Base-by-base conservation (phyloP, 2,329 filamentous ascomycete genomes). In the Phyllosticta citriasiana region DNA sequence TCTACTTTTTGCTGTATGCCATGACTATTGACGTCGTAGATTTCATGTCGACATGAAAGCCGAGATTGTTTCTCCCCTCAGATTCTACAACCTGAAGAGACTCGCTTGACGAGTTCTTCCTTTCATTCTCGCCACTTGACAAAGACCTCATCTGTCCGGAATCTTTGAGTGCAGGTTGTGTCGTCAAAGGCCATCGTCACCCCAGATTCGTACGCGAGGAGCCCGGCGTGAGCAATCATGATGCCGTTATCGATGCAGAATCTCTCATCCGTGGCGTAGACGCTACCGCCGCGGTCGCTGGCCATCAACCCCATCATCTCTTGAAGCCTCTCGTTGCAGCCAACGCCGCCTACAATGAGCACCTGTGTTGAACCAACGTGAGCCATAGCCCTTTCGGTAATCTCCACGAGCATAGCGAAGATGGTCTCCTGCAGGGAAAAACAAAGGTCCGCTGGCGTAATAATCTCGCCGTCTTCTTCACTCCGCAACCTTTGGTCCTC, bases 161-260 rank as follows among this genome's bases (percentile, higher is more conserved):
- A 81, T 16, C 79, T 69, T 64, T 81, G 79, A 47, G 78, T 80
- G 63, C 75, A 96, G 12, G 88, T 90, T 67, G 88, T 93, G 53
- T 97, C 89, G 65, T 87, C 85, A 55, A 97, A 72, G 7, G 82
- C 77, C 1, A 91, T 97, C 63, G 77, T 80, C 70, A 91, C 91
- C 1, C 93, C 93, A 16, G 86, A 92, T 73, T 86, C 81, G 72
- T 88, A 94, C 1, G 92, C 92, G 69, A 97, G 73, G 68, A 99
- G 76, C 2, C 94, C 94, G 1, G 94, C 94, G 74, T 99, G 93
- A 1, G 94, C 94, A 77, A 99, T 99, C 94, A 99, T 99, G 71
- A 99, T 97, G 56, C 94, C 94, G 69, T 99, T 99, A 75, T 99
- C 94, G 68, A 99, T 99, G 73, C 94, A 99, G 73, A 96, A 99